Evolutionary conservation across 768 basidiomycete genomes (phyloP).

Genomic region (Clathrus columnatus): DNA sequence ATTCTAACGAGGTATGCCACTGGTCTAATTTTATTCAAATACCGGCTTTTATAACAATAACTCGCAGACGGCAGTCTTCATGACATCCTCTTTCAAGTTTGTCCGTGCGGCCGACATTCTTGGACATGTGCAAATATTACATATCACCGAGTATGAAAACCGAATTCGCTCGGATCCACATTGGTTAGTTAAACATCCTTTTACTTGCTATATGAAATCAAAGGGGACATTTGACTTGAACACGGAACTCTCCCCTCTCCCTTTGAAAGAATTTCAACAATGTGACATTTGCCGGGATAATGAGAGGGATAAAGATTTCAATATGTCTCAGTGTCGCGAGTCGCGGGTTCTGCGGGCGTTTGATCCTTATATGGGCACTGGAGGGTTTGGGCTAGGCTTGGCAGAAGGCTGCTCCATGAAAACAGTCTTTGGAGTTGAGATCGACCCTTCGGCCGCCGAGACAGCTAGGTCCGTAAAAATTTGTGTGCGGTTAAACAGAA

Average conservation of each 20-base stretch:
- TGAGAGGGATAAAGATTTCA: neutral
- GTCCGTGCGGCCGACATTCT: neutral
- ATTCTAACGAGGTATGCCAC: neutral
- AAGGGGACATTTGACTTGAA: neutral
- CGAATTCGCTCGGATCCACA: neutral
- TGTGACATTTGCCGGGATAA: neutral
- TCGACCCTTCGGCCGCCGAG: slow-evolving; percentile 63
- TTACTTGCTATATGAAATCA: neutral
- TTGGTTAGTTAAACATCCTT: neutral
- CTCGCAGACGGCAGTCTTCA: neutral
- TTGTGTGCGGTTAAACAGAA: neutral
- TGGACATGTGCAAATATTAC: slow-evolving; percentile 1
- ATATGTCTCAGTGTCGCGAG: neutral
- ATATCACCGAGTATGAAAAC: slow-evolving; percentile 3
- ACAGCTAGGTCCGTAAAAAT: slow-evolving; percentile 45
- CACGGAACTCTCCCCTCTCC: neutral
- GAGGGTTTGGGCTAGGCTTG: slow-evolving; percentile 56
- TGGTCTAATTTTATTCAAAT: neutral
- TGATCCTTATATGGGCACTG: slow-evolving; percentile 39
- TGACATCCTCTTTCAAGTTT: neutral
- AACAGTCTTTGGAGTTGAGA: slow-evolving; percentile 64
- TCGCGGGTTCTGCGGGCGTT: slow-evolving; percentile 24
- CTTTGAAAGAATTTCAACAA: neutral
- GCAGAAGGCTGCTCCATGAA: slow-evolving; percentile 39
- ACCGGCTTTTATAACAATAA: neutral